A percentile compares a stretch with the other conserved stretches of the same genome.
Conservation (phyloP, 2,329 filamentous ascomycete species). For the Calonectria fujianensis region DNA sequence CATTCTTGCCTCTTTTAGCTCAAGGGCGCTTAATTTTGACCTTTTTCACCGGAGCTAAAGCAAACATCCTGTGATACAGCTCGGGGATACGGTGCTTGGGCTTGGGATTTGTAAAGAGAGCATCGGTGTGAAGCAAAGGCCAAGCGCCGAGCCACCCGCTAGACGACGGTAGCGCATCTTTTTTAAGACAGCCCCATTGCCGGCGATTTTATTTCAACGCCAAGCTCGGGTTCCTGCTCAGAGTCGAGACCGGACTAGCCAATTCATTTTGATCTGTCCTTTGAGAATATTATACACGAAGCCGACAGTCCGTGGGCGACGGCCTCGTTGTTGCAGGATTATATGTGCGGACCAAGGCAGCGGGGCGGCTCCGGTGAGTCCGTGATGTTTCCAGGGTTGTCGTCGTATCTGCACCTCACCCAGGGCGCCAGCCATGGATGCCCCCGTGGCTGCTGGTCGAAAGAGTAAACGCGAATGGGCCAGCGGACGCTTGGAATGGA, state of each 20-base stretch:
- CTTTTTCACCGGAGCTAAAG: constrained; percentile 10
- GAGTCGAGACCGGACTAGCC: constrained; percentile 40
- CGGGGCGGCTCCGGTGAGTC: constrained; percentile 48
- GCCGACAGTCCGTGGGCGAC: constrained; percentile 22
- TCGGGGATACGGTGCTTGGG: constrained; percentile 4
- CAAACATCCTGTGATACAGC: background rate
- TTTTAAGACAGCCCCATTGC: constrained; percentile 14
- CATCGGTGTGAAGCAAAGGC: background rate
- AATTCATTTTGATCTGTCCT: background rate
- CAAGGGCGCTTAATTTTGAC: constrained; percentile 13
- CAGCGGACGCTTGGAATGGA: constrained; percentile 25
- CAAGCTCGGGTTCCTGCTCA: constrained; percentile 17
- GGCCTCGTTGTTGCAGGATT: constrained; percentile 33
- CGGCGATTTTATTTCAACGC: constrained; percentile 3
- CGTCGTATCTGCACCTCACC: constrained; percentile 42
- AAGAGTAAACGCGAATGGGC: constrained; percentile 47
- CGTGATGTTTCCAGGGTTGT: constrained; percentile 40
- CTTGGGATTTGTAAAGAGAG: constrained; percentile 4
- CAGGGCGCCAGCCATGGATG: constrained; percentile 36
- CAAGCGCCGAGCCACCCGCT: constrained; percentile 22
- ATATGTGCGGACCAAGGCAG: constrained; percentile 30
- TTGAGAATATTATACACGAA: background rate
- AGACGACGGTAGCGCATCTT: background rate
- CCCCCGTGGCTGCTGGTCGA: constrained; percentile 40
- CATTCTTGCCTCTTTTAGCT: background rate